Conservation (phyloP, 306 rosid genomes). For the Prunus mongolica region DNA sequence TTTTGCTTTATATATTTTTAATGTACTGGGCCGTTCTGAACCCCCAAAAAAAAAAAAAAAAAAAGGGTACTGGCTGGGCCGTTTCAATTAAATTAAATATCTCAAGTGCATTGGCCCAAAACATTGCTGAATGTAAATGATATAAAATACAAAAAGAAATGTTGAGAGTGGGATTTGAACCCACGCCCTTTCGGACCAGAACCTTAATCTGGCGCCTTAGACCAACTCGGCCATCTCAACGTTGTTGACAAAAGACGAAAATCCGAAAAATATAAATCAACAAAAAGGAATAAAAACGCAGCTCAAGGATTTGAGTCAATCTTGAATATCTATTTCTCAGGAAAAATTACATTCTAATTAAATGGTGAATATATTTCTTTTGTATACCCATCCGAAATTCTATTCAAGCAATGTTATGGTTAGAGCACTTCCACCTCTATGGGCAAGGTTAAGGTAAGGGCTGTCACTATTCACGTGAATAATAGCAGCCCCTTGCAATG, state of each 20-base stretch:
- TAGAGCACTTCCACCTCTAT: too few relatives aligned
- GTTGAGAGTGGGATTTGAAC: slow-evolving; percentile 48
- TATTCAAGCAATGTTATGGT: neutral
- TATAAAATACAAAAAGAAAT: neutral
- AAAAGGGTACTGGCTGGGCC: neutral
- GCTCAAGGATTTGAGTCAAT: too few relatives aligned
- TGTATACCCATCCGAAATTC: neutral
- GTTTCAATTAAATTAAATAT: neutral
- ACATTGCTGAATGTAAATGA: neutral
- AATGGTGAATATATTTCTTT: neutral
- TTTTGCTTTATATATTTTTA: too few relatives aligned
- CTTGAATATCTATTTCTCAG: neutral
- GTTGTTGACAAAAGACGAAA: rapidly evolving
- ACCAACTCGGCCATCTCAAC: slow-evolving; percentile 54
- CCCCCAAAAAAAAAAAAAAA: too few relatives aligned
- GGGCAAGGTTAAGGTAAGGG: too few relatives aligned
- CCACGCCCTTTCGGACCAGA: slow-evolving; percentile 52
- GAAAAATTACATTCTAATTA: neutral
- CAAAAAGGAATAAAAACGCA: too few relatives aligned
- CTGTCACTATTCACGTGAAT: too few relatives aligned
- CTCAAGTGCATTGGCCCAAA: neutral
- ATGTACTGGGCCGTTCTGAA: neutral
- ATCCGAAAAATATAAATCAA: rapidly evolving
- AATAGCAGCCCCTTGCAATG: too few relatives aligned
- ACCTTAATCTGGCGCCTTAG: slow-evolving; percentile 49